phyloP scores from a whole-genome alignment of 176 grass and related monocot genomes.

The Avena eriantha region DNA sequence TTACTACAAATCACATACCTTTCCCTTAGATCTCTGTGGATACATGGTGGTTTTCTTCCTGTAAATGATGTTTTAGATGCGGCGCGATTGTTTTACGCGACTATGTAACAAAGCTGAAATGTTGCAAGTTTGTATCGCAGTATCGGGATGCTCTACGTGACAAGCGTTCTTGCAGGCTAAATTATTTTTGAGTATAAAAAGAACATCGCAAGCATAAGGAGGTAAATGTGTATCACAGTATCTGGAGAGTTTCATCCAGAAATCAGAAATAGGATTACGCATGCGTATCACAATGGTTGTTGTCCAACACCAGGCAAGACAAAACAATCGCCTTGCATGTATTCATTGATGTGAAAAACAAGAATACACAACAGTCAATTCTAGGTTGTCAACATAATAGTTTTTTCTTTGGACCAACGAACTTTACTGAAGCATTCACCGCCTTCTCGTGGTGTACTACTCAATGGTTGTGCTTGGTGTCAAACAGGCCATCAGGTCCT shows the following conservation, averaged over 20 bases:
- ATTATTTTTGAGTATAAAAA: too few relatives aligned
- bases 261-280: background rate
- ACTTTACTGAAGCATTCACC: slow-evolving; percentile 37
- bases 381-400: slow-evolving; percentile 35
- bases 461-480: slow-evolving; percentile 63
- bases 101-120: slow-evolving; percentile 23
- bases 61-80: slow-evolving; percentile 38
- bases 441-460: slow-evolving; percentile 22
- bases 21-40: background rate
- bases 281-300: background rate
- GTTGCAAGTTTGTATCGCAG: background rate
- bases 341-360: background rate
- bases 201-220: background rate
- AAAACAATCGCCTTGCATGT: background rate
- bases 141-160: too few relatives aligned
- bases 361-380: slow-evolving; percentile 21
- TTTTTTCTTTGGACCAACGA: slow-evolving; percentile 52
- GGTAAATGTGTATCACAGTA: background rate
- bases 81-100: background rate
- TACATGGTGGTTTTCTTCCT: background rate
- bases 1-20: background rate
- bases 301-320: background rate
- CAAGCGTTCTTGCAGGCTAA: too few relatives aligned
- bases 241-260: background rate
- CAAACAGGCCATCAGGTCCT: slow-evolving; percentile 81